phyloP scores from a whole-genome alignment of 768 basidiomycete genomes.

The Hydnum rufescens region DNA sequence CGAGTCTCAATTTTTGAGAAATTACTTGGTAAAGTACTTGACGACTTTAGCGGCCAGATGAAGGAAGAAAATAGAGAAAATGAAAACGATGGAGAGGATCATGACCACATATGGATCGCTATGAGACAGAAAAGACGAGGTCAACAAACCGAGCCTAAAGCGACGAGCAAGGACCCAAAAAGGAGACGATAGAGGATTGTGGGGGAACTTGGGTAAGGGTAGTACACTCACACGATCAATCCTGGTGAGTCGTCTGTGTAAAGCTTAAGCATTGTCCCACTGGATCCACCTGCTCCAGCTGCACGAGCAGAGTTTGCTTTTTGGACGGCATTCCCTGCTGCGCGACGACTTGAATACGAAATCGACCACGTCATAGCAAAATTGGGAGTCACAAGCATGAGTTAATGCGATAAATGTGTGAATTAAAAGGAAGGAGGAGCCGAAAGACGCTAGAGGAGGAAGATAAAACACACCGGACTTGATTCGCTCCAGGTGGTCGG shows the following conservation, averaged over 20 bases:
- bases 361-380: not conserved
- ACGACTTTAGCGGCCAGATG: conserved; percentile 93
- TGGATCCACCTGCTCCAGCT: conserved; percentile 88
- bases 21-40: conserved; percentile 65
- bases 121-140: conserved; percentile 4
- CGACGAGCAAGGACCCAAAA: not conserved
- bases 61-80: conserved; percentile 96
- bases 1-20: not conserved
- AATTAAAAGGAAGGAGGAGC: not conserved
- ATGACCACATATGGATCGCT: conserved; percentile 96
- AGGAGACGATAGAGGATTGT: not conserved
- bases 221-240: conserved; percentile 69
- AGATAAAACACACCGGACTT: conserved; percentile 43
- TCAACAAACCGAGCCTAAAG: not conserved
- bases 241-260: conserved; percentile 98
- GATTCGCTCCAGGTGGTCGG: conserved; percentile 51
- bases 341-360: conserved; percentile 39
- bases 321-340: conserved; percentile 24
- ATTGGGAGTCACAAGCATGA: no score
- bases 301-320: conserved; percentile 76
- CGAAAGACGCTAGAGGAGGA: not conserved
- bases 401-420: not conserved
- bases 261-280: conserved; percentile 95
- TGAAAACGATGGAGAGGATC: conserved; percentile 88
- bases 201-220: not conserved